Base-by-base conservation (phyloP, 345 rosid species). In the Dovyalis caffra region DNA sequence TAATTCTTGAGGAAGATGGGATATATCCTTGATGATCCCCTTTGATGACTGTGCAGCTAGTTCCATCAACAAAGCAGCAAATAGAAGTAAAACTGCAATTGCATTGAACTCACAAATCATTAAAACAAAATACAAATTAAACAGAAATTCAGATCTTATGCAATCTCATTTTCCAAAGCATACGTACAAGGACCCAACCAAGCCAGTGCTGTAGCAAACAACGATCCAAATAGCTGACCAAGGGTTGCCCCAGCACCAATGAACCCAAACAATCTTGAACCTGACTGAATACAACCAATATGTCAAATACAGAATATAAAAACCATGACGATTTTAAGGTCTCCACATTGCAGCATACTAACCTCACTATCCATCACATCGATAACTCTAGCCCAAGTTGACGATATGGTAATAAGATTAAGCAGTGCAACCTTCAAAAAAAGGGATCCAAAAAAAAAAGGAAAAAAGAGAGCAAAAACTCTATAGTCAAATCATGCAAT, bases 211-310 rank as follows among this genome's bases (percentile, higher is more conserved):
- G 97, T 83, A 38, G 97, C 98, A 87, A 91, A 91, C 70, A 94
- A 84, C 2, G 97, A 94, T 38, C 98, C 98, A 85, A 90, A 88
- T 78, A 94, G 97, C 90, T 94, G 97, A 21, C 98, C 98, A 57
- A 94, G 89, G 20, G 98, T 94, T 66, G 98, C 98, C 74, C 97
- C 98, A 65, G 97, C 98, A 78, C 98, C 98, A 70, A 92, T 87
- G 88, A 94, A 91, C 72, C 97, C 98, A 49, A 94, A 94, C 86
- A 92, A 87, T 88, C 98, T 87, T 65, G 97, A 90, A 81, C 98
- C 98, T 88, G 98, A 92, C 98, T 92, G 95, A 70, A 90, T 57
- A 72, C 68, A 73, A 57, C n/a, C 49, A 77, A 51, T 43, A 82
- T 70, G 71, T 85, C 72, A 81, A 83, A 75, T 49, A 73, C 68